Percentiles rank a stretch among this genome's conserved stretches.
Evolutionary conservation across 441 rosid genomes (phyloP).

Genomic region (Arabidopsis hybrid): DNA sequence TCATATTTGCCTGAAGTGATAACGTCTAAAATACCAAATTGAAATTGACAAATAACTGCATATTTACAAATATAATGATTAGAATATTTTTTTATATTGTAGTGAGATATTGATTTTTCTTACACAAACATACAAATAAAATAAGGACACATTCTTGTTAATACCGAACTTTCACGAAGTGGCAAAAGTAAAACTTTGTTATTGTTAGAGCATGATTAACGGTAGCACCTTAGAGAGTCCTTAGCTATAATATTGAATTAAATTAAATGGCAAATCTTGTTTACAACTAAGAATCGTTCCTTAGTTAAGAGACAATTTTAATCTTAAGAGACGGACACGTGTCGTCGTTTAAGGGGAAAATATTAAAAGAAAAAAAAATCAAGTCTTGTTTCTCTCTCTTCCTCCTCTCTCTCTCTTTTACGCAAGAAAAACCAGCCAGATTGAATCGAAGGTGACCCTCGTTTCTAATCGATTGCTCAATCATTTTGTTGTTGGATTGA

Average conservation of each 20-base stretch:
- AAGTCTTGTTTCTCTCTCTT: too few species aligned
- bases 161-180: neutral
- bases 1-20: conserved; percentile 15
- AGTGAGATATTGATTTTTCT: neutral
- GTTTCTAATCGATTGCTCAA: conserved; percentile 36
- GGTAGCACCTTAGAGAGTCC: too few species aligned
- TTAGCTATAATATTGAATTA: too few species aligned
- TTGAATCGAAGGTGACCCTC: conserved; percentile 25
- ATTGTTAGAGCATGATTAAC: too few species aligned
- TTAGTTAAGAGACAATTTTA: too few species aligned
- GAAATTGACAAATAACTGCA: conserved; percentile 4
- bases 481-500: conserved; percentile 23
- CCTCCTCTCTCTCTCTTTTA: too few species aligned
- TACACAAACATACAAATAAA: neutral
- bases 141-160: neutral
- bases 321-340: too few species aligned
- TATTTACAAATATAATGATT: conserved; percentile 4
- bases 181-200: neutral
- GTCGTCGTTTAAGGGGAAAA: too few species aligned
- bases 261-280: too few species aligned
- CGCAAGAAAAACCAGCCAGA: too few species aligned
- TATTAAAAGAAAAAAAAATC: too few species aligned
- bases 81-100: neutral
- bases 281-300: too few species aligned
- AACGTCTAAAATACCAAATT: conserved; percentile 10